Conservation (phyloP, 2,329 filamentous ascomycete species). For the Exophiala spinifera region DNA sequence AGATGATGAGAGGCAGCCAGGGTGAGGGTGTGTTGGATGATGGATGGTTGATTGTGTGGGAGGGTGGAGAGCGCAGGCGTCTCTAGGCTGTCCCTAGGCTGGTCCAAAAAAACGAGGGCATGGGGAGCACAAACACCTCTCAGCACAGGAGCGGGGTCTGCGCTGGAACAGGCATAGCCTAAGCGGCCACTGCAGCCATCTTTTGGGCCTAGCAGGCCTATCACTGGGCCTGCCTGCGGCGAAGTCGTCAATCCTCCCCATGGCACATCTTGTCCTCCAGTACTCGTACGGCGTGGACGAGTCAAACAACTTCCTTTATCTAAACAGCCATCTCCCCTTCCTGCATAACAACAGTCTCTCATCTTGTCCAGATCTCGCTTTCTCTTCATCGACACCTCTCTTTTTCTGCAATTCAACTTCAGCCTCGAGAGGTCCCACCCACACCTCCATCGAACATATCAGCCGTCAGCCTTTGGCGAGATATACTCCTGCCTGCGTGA, state of each 20-base stretch:
- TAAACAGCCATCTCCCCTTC: neutral
- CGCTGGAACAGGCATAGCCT: neutral
- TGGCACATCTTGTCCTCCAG: neutral
- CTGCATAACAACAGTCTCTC: neutral
- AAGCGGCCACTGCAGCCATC: neutral
- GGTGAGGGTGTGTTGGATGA: neutral
- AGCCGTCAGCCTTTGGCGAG: neutral
- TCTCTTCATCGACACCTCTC: neutral
- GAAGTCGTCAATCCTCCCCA: neutral
- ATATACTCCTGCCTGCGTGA: constrained; percentile 3
- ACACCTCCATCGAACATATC: neutral
- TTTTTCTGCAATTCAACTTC: neutral
- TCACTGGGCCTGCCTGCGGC: neutral
- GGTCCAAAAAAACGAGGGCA: neutral
- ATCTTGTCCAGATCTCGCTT: neutral
- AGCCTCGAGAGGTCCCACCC: neutral
- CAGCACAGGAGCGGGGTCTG: neutral
- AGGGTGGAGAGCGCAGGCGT: neutral
- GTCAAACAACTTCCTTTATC: constrained; percentile 1
- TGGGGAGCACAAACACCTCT: neutral
- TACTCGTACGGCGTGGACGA: neutral
- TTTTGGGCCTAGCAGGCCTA: neutral
- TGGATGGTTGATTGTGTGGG: neutral
- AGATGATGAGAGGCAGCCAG: neutral
- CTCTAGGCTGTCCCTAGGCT: neutral